These are phyloP conservation scores for Ambrosia artemisiifolia DNA, from an alignment of 129 eudicot species.

Conservation along the genomic window DNA sequence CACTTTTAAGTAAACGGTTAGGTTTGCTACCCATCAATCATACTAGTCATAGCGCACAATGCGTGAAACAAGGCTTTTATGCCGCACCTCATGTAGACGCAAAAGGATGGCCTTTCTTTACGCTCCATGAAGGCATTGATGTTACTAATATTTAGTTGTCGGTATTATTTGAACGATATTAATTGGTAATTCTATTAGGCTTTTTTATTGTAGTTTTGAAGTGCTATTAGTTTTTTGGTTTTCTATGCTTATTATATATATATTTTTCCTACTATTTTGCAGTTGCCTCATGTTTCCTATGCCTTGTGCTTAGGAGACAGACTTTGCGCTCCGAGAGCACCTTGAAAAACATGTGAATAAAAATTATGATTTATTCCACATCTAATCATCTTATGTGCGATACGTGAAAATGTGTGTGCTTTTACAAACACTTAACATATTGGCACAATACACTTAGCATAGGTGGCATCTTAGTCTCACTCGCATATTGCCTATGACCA, in stretches of 20 bases:
- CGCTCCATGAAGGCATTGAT: not conserved
- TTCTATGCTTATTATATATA: not conserved
- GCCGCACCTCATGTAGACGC: not conserved
- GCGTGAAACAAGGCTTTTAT: not conserved
- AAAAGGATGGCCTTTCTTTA: not conserved
- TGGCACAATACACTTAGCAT: no score
- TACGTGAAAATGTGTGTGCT: not conserved
- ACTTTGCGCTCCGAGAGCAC: not conserved
- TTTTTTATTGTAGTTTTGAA: not conserved
- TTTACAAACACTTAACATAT: not conserved
- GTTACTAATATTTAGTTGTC: not conserved
- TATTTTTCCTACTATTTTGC: not conserved
- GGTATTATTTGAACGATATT: not conserved
- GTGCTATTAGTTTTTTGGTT: not conserved
- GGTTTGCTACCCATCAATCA: not conserved
- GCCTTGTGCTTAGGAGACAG: not conserved
- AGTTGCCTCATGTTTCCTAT: not conserved
- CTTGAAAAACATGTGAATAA: not conserved
- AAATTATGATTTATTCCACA: not conserved
- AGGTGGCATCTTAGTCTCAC: no score
- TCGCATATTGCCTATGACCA: not conserved
- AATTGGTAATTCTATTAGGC: not conserved
- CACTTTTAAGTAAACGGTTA: not conserved
- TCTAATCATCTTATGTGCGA: constrained; percentile 3
- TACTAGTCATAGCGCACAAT: not conserved